Conservation (phyloP, 176 grass and related monocot genomes). For the Bromus sterilis region DNA sequence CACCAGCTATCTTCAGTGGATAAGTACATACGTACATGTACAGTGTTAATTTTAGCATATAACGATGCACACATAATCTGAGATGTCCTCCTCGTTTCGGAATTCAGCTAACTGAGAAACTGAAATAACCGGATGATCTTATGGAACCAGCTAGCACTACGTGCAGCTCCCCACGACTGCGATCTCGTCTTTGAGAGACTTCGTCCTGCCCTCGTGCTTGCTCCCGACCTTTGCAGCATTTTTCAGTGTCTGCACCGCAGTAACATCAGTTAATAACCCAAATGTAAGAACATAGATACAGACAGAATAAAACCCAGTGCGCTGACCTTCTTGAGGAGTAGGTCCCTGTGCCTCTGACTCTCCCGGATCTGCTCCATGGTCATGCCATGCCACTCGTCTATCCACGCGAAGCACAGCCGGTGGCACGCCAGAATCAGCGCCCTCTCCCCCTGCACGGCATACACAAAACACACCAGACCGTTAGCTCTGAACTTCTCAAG, state of each 20-base stretch:
- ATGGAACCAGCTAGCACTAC: neutral
- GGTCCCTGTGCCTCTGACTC: slow-evolving; percentile 70
- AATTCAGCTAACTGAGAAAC: neutral
- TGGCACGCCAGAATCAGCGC: slow-evolving; percentile 73
- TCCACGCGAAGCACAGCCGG: slow-evolving; percentile 85
- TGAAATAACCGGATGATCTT: neutral
- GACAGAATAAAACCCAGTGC: neutral
- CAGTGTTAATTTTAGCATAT: neutral
- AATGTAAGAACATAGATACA: neutral
- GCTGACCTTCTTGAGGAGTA: slow-evolving; percentile 72
- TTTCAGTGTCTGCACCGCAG: slow-evolving; percentile 34
- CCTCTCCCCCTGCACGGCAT: slow-evolving; percentile 45
- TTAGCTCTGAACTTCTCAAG: slow-evolving; percentile 16
- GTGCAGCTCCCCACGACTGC: slow-evolving; percentile 33
- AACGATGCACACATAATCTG: neutral
- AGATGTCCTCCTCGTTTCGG: neutral
- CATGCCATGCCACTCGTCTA: slow-evolving; percentile 94
- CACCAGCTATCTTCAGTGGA: neutral
- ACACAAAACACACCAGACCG: neutral
- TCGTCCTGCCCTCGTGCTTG: slow-evolving; percentile 36
- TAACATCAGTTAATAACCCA: neutral
- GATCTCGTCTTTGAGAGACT: slow-evolving; percentile 34
- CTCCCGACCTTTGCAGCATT: neutral
- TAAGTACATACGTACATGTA: neutral
- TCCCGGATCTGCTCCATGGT: slow-evolving; percentile 57